Conservation (phyloP, 176 grass and related monocot genomes). For the Aegilops tauschii region DNA sequence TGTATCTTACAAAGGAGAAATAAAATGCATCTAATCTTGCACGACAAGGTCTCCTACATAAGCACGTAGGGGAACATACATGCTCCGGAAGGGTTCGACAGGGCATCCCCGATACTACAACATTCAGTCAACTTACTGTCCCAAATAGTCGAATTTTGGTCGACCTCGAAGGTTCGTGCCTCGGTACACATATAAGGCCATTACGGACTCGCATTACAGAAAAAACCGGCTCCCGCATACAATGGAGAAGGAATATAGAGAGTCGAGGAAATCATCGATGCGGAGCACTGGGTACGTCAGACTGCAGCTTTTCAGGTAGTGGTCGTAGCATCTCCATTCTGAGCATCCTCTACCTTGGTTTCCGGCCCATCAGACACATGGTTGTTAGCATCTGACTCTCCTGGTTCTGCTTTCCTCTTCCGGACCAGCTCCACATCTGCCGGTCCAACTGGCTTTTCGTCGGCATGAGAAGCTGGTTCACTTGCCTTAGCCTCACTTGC, state of each 20-base stretch:
- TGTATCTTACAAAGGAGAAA: conserved; percentile 22
- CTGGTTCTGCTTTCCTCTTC: conserved; percentile 21
- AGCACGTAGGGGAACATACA: conserved; percentile 6
- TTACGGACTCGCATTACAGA: conserved; percentile 10
- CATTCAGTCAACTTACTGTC: conserved; percentile 7
- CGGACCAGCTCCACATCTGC: conserved; percentile 19
- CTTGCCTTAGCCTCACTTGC: not conserved
- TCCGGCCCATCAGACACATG: conserved; percentile 17
- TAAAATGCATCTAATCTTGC: conserved; percentile 13
- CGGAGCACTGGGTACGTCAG: not conserved
- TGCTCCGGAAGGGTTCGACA: not conserved
- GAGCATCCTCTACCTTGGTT: conserved; percentile 42
- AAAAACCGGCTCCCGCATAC: not conserved
- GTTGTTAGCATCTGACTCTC: conserved; percentile 29
- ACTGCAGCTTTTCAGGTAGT: conserved; percentile 18
- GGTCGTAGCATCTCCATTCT: conserved; percentile 35
- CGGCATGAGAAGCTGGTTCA: conserved; percentile 7
- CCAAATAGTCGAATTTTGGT: conserved; percentile 15
- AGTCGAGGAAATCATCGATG: not conserved
- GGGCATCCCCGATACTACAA: conserved; percentile 15
- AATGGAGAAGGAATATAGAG: not conserved
- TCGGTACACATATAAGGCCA: conserved; percentile 23
- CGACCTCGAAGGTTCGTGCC: conserved; percentile 3
- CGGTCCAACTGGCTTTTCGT: conserved; percentile 1
- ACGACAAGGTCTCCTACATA: conserved; percentile 36